Percentiles rank a stretch among this genome's conserved stretches.
Conservation (phyloP, 75 land plant genomes). For the Selaginella tamariscina region DNA sequence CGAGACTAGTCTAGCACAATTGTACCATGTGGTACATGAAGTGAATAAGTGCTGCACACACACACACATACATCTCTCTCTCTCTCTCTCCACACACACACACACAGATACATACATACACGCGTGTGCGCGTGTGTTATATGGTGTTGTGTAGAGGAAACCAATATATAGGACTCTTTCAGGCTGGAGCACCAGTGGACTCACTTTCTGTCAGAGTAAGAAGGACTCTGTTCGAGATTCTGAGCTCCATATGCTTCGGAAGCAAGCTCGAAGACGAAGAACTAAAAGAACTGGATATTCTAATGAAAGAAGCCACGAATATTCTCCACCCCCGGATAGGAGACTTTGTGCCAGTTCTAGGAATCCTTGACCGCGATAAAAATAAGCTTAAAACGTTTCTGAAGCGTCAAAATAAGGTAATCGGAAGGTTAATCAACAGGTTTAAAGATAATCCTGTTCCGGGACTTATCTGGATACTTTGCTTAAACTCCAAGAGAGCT, state of each 20-base stretch:
- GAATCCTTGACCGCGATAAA: neutral
- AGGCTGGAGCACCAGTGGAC: neutral
- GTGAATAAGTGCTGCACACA: too few species aligned
- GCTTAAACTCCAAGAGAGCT: neutral
- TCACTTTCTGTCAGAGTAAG: neutral
- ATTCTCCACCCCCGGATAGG: neutral
- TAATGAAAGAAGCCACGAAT: neutral
- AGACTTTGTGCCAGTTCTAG: neutral
- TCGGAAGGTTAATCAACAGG: too few species aligned
- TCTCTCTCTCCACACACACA: too few species aligned
- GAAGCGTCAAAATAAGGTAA: neutral
- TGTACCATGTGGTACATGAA: too few species aligned
- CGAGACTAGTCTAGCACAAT: too few species aligned
- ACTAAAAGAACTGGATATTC: neutral
- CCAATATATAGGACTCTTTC: too few species aligned
- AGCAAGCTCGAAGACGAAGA: neutral
- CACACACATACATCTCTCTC: too few species aligned
- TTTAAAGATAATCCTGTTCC: too few species aligned
- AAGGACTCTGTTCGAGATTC: neutral
- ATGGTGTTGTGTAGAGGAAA: too few species aligned
- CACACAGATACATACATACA: too few species aligned
- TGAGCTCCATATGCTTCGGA: neutral
- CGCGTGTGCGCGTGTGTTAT: too few species aligned
- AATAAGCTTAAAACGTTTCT: neutral
- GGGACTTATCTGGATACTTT: neutral